These are phyloP conservation scores for Teratosphaeria zuluensis DNA, from an alignment of 2,329 filamentous ascomycete genomes.

Conservation along the genomic window DNA sequence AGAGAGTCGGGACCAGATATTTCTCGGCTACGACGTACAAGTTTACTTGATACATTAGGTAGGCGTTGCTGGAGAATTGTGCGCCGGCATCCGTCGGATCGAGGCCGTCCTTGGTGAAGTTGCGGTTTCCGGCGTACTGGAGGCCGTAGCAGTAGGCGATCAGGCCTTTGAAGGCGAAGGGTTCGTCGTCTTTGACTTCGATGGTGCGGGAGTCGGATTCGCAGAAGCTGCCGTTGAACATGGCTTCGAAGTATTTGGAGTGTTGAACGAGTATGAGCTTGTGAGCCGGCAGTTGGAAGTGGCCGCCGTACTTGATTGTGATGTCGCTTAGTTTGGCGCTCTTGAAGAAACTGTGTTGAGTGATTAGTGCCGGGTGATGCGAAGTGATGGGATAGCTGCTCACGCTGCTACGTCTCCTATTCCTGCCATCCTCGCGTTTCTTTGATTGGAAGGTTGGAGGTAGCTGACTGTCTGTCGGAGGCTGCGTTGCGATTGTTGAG, in stretches of 20 bases:
- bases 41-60: background rate
- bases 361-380: background rate
- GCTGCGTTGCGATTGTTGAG: too few relatives aligned
- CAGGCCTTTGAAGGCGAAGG: conserved; percentile 1
- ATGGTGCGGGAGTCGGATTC: background rate
- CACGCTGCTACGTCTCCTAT: background rate
- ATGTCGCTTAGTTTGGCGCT: background rate
- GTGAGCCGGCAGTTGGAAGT: background rate
- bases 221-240: conserved; percentile 2
- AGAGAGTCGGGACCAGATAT: conserved; percentile 3
- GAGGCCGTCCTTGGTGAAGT: background rate
- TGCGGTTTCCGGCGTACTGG: conserved; percentile 1
- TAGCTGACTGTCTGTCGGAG: too few relatives aligned
- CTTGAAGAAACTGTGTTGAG: background rate
- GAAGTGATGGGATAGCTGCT: background rate
- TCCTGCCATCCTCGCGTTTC: background rate
- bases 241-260: conserved; percentile 3
- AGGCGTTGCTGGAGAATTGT: background rate
- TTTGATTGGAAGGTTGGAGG: too few relatives aligned
- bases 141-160: conserved; percentile 3
- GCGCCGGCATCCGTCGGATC: background rate
- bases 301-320: background rate
- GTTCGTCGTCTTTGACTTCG: conserved; percentile 3
- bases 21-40: conserved; percentile 4
- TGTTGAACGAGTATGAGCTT: conserved; percentile 1